Evolutionary conservation across 2,329 filamentous ascomycete species (phyloP).

Genomic region (Colletotrichum karsti): DNA sequence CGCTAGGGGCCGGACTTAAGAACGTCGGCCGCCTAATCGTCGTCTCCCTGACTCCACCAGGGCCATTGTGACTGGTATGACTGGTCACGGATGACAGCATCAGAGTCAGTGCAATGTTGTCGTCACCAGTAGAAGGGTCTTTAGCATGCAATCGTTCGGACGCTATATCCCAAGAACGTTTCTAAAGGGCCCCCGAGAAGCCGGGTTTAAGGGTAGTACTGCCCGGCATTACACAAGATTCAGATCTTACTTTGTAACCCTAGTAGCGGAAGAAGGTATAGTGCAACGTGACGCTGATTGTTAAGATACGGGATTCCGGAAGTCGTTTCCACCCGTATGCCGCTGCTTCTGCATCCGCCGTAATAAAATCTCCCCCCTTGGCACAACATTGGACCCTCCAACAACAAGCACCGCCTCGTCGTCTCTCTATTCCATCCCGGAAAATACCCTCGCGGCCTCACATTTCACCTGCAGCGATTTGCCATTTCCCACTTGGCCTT

Average conservation of each 20-base stretch:
- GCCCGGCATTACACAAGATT: background rate
- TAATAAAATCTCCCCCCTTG: background rate
- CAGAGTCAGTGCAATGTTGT: background rate
- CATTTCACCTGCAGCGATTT: background rate
- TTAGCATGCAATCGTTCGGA: background rate
- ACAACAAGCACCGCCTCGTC: background rate
- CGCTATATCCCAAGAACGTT: background rate
- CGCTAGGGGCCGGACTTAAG: background rate
- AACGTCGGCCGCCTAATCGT: background rate
- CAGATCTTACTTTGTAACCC: background rate
- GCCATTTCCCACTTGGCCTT: background rate
- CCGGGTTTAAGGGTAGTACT: background rate
- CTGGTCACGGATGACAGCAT: background rate
- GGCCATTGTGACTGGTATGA: background rate
- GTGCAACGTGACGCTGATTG: background rate
- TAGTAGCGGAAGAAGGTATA: background rate
- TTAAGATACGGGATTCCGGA: background rate
- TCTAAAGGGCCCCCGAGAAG: background rate
- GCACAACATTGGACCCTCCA: background rate
- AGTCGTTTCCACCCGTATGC: background rate
- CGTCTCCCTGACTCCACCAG: background rate
- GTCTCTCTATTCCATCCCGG: background rate
- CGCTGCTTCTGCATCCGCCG: background rate
- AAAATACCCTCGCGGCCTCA: background rate
- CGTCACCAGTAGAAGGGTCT: background rate